These are phyloP conservation scores for Phialemoniopsis sp. DNA, from an alignment of 2,329 filamentous ascomycete genomes.

Conservation along the genomic window DNA sequence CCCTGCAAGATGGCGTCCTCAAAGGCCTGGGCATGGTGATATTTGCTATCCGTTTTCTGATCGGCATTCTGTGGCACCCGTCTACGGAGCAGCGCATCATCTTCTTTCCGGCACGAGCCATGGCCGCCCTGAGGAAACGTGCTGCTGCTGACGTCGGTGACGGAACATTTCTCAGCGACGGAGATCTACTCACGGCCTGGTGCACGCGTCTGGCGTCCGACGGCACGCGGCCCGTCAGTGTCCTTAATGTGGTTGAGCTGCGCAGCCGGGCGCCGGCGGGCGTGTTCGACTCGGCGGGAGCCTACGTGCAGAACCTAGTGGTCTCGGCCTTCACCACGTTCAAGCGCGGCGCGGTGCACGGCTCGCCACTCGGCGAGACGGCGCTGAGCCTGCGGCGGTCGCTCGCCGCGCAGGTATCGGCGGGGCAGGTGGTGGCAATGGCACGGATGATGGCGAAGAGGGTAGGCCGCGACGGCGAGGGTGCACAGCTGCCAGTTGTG, in stretches of 20 bases:
- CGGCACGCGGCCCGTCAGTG: constrained; percentile 22
- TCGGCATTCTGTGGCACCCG: constrained; percentile 23
- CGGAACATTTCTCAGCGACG: constrained; percentile 35
- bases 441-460: constrained; percentile 1
- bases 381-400: constrained; percentile 9
- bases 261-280: constrained; percentile 19
- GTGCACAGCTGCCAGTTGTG: constrained; percentile 1
- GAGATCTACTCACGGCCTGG: constrained; percentile 40
- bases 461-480: neutral
- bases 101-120: constrained; percentile 26
- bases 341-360: constrained; percentile 3
- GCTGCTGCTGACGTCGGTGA: constrained; percentile 21
- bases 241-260: constrained; percentile 33
- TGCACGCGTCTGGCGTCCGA: constrained; percentile 16
- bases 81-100: constrained; percentile 28
- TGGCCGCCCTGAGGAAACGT: constrained; percentile 21
- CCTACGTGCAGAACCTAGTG: constrained; percentile 14
- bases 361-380: constrained; percentile 8
- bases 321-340: constrained; percentile 4
- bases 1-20: constrained; percentile 17
- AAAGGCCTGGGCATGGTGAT: constrained; percentile 17
- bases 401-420: constrained; percentile 9
- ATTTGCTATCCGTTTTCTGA: constrained; percentile 27
- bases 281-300: constrained; percentile 20
- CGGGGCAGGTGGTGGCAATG: constrained; percentile 10